Conservation (phyloP, 441 rosid species). For the Manihot esculenta region DNA sequence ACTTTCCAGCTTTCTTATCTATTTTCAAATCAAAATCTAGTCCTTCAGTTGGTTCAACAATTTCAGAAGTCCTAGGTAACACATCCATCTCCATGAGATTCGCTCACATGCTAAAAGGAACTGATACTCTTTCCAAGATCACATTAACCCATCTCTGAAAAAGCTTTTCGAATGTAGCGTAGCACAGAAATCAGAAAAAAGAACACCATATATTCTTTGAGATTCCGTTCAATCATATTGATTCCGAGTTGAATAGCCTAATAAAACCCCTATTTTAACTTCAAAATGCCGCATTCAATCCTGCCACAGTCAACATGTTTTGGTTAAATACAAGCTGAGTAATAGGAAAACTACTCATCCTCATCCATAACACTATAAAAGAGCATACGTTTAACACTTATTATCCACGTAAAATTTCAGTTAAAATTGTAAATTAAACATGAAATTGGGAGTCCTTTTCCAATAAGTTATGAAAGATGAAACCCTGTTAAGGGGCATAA, state of each 20-base stretch:
- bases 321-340: constrained; percentile 14
- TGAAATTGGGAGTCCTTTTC: neutral
- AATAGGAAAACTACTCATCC: neutral
- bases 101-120: constrained; percentile 24
- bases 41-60: constrained; percentile 53
- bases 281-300: constrained; percentile 36
- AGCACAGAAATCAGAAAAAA: constrained; percentile 27
- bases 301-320: constrained; percentile 31
- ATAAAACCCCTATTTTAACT: constrained; percentile 18
- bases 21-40: constrained; percentile 27
- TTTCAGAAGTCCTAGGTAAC: constrained; percentile 47
- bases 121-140: constrained; percentile 9
- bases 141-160: constrained; percentile 47
- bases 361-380: constrained; percentile 11
- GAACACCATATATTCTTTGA: constrained; percentile 19
- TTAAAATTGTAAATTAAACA: neutral
- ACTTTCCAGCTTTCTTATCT: constrained; percentile 29
- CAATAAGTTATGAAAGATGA: neutral
- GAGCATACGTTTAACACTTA: neutral
- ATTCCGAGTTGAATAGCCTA: constrained; percentile 23
- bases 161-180: constrained; percentile 27
- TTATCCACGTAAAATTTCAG: neutral
- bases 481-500: neutral
- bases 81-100: constrained; percentile 40
- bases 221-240: constrained; percentile 33